Evolutionary conservation across 1,284 basidiomycete species (phyloP), one percentile per base, ranked within the genome.

Genomic region (Exobasidium cylindrosporum): DNA sequence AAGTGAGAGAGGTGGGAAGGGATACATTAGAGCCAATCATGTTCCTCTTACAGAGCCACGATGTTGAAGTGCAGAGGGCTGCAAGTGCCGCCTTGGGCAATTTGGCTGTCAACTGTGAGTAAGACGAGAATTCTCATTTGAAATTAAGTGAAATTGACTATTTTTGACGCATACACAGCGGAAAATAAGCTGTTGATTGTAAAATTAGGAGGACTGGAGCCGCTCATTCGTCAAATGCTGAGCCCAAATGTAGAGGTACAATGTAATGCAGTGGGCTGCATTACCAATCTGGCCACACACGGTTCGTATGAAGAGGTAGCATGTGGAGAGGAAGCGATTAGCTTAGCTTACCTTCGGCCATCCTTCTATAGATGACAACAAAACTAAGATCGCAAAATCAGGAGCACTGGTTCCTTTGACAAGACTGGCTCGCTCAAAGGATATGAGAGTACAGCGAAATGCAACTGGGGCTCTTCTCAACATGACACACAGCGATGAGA

Each of bases 121-220:
- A 3, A 14, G 56, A n/a, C 17, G 17, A 24, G 17, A 24, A 14
- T 24, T 24, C 21, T 6, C n/a, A n/a, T n/a, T 14, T n/a, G 43
- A n/a, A 14, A 44, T 44, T 14, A 14, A n/a, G 43, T n/a, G 43
- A 44, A 29, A 7, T 29, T 10, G 49, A 52, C 29, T 59, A 14
- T 62, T 50, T 50, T n/a, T n/a, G n/a, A n/a, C 46, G 13, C 21
- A 17, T 54, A 46, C 67, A 44, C 79, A 96, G 93, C 93, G 66
- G 96, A 98, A 81, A 99, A 99, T 86, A 99, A 98, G 82, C 85
- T 98, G 67, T 87, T 97, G 76, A 98, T 99, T 71, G 96, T 99
- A 72, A 94, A 95, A 81, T 87, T 99, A 53, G 95, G 95, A 56
- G 96, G 96, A 57, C 87, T 99, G 46, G 96, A 99, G 81, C 96